These are phyloP conservation scores for Alisma plantagoaquatica DNA, from an alignment of 106 monocot genomes.

Conservation along the genomic window DNA sequence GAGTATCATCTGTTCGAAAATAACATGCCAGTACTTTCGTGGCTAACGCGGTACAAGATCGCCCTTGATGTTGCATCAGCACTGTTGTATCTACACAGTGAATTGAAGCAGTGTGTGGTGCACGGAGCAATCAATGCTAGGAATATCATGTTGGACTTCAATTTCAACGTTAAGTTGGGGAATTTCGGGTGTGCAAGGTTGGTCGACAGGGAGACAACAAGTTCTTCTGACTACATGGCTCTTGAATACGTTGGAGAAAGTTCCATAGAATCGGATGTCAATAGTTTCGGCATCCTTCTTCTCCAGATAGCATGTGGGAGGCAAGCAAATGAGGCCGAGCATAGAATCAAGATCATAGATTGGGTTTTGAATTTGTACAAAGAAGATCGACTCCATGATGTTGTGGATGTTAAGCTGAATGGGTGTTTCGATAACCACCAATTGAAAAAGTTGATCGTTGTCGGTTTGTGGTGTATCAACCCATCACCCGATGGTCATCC, in stretches of 20 bases:
- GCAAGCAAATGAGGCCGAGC: too few relatives aligned
- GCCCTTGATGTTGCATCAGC: not conserved
- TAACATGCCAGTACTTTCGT: not conserved
- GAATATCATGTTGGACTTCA: not conserved
- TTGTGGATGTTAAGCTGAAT: too few relatives aligned
- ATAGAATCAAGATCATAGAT: too few relatives aligned
- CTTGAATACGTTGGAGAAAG: not conserved
- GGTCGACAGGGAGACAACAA: not conserved
- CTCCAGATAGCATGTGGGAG: not conserved
- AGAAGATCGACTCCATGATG: too few relatives aligned
- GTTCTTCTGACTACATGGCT: not conserved
- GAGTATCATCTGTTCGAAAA: not conserved
- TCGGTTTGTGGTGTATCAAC: too few relatives aligned
- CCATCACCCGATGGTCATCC: too few relatives aligned
- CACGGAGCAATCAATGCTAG: not conserved
- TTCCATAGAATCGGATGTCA: not conserved
- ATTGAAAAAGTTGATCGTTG: too few relatives aligned
- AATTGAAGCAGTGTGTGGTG: not conserved
- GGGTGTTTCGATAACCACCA: too few relatives aligned
- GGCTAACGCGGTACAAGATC: not conserved
- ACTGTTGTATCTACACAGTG: not conserved
- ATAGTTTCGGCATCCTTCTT: not conserved
- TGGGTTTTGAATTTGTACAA: too few relatives aligned
- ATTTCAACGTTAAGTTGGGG: not conserved
- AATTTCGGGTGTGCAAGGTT: not conserved